A percentile compares a stretch with the other conserved stretches of the same genome.
Conservation (phyloP, 2,329 filamentous ascomycete species). For the Apiospora hydei region DNA sequence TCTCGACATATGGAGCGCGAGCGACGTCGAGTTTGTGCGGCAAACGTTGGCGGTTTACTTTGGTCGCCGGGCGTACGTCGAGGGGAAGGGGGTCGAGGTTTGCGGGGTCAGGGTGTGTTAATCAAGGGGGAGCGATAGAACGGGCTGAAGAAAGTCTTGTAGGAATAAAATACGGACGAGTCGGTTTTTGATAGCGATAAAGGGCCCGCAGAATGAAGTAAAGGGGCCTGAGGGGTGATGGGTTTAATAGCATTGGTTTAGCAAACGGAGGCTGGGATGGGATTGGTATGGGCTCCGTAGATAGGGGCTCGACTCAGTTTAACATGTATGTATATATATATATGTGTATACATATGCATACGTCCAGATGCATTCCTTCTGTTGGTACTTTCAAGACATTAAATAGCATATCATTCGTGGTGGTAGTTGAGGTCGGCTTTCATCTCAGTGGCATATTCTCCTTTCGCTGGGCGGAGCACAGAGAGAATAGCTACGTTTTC, state of each 20-base stretch:
- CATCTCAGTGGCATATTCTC: neutral
- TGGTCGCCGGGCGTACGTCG: constrained; percentile 65
- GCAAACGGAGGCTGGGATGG: neutral
- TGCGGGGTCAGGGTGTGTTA: constrained; percentile 76
- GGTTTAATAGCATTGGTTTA: neutral
- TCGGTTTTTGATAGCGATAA: neutral
- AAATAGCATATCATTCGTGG: neutral
- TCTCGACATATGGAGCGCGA: constrained; percentile 77
- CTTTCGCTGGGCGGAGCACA: neutral
- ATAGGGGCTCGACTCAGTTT: neutral
- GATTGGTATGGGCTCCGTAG: neutral
- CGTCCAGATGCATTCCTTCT: neutral
- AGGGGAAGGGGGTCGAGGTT: constrained; percentile 75
- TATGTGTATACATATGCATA: neutral
- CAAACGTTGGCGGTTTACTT: constrained; percentile 72
- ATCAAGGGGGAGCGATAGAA: neutral
- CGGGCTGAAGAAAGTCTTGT: neutral
- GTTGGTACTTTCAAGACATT: neutral
- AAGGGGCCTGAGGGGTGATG: neutral
- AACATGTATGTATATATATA: neutral
- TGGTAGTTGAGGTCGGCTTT: neutral
- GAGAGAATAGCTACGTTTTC: neutral
- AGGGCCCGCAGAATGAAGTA: neutral
- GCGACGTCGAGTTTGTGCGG: constrained; percentile 72
- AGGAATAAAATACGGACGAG: constrained; percentile 1